Evolutionary conservation across 1,284 basidiomycete species (phyloP).

Genomic region (Amylostereum areolatum): DNA sequence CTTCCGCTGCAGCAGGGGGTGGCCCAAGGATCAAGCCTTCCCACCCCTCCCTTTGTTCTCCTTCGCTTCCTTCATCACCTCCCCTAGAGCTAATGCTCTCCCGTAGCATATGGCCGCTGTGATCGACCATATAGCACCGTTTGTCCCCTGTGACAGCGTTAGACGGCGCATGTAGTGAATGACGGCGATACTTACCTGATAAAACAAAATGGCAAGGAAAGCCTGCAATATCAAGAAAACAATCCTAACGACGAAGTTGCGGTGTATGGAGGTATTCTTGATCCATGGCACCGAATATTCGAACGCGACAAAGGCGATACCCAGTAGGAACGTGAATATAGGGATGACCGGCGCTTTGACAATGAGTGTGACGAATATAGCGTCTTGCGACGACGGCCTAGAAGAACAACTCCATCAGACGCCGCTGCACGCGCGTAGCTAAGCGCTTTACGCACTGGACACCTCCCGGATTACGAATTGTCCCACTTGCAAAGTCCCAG

Average conservation of each 20-base stretch:
- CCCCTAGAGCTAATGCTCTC: slow-evolving; percentile 57
- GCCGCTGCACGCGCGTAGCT: too few species aligned
- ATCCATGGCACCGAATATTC: slow-evolving; percentile 63
- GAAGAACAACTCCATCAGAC: neutral
- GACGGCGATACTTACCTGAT: slow-evolving; percentile 52
- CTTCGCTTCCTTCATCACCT: slow-evolving; percentile 61
- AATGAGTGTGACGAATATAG: slow-evolving; percentile 64
- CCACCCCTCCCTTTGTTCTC: slow-evolving; percentile 54
- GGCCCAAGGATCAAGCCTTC: slow-evolving; percentile 38
- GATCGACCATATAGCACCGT: slow-evolving; percentile 66
- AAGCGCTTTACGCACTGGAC: slow-evolving; percentile 55
- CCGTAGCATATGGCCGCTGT: slow-evolving; percentile 62
- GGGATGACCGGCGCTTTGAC: slow-evolving; percentile 72
- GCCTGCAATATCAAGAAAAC: slow-evolving; percentile 61
- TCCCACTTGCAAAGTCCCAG: slow-evolving; percentile 78
- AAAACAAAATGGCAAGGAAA: slow-evolving; percentile 64
- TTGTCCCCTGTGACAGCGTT: slow-evolving; percentile 53
- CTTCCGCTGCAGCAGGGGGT: slow-evolving; percentile 13
- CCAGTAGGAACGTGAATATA: slow-evolving; percentile 56
- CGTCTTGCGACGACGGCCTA: slow-evolving; percentile 60
- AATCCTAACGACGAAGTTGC: slow-evolving; percentile 58
- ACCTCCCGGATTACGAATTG: slow-evolving; percentile 68
- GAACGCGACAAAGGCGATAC: slow-evolving; percentile 50
- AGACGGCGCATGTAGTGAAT: slow-evolving; percentile 2
- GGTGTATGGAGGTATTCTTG: slow-evolving; percentile 51